phyloP scores from a whole-genome alignment of 73 alveolate genomes.

The Diophrys appendiculata region DNA sequence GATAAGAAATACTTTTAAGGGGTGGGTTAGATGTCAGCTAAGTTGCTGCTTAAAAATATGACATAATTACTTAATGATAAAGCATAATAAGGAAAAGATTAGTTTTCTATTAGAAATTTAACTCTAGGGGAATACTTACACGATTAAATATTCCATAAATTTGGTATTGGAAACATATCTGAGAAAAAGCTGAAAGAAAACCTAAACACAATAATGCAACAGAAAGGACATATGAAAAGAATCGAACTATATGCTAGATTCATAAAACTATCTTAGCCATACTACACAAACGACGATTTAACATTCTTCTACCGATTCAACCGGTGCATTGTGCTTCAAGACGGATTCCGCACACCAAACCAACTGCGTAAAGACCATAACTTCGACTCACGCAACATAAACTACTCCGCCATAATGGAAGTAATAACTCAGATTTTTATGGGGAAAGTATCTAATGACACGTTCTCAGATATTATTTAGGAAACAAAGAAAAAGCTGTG shows the following conservation, averaged over 20 bases:
- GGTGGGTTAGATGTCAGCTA: background rate
- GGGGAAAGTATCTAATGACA: background rate
- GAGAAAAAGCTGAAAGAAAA: slow-evolving; percentile 15
- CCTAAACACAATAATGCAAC: background rate
- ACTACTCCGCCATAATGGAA: background rate
- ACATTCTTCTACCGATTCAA: slow-evolving; percentile 2
- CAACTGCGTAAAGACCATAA: background rate
- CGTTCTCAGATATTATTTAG: background rate
- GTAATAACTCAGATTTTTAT: background rate
- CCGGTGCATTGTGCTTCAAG: background rate
- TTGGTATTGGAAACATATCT: slow-evolving; percentile 2
- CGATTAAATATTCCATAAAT: background rate
- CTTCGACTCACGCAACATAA: background rate
- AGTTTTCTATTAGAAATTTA: background rate
- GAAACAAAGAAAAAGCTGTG: background rate
- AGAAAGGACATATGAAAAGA: background rate
- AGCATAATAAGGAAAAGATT: background rate
- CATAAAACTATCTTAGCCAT: background rate
- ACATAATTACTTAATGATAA: background rate
- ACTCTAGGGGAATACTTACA: background rate
- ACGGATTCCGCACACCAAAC: background rate
- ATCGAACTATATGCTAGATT: slow-evolving; percentile 1
- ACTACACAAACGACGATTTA: slow-evolving; percentile 1
- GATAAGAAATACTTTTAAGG: slow-evolving; percentile 4
- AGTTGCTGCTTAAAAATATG: background rate